These are phyloP conservation scores for Trichomonas tenax DNA, from an alignment of 208 protist species.

Conservation along the genomic window DNA sequence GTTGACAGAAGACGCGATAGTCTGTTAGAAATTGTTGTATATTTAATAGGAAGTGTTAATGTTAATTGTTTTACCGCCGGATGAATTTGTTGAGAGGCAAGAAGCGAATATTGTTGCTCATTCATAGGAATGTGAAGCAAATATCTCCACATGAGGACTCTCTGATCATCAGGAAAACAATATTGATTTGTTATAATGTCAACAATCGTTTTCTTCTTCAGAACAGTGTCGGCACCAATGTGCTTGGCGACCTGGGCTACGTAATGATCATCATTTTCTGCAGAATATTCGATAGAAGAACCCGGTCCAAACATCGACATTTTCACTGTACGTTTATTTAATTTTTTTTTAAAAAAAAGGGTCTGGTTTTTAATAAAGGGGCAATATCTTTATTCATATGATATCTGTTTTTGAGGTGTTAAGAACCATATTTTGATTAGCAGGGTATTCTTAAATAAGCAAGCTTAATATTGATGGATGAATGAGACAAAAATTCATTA, in stretches of 20 bases:
- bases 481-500: too few species aligned
- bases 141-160: conserved; percentile 26
- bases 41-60: conserved; percentile 14
- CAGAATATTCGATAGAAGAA: background rate
- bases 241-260: background rate
- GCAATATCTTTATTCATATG: too few species aligned
- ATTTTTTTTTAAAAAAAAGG: too few species aligned
- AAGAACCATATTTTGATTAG: too few species aligned
- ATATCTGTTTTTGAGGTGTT: too few species aligned
- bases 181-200: background rate
- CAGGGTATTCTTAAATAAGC: too few species aligned
- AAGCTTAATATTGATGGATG: too few species aligned
- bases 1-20: conserved; percentile 13
- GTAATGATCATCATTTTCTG: background rate
- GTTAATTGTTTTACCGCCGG: conserved; percentile 6
- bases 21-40: conserved; percentile 14
- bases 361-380: too few species aligned
- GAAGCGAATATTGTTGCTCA: conserved; percentile 1
- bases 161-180: conserved; percentile 23
- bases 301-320: background rate
- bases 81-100: conserved; percentile 12
- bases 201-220: background rate
- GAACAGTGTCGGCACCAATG: background rate
- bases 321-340: too few species aligned
- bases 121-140: conserved; percentile 27